Conservation (phyloP, 495 filamentous ascomycete species). For the Penicillium paxilli region DNA sequence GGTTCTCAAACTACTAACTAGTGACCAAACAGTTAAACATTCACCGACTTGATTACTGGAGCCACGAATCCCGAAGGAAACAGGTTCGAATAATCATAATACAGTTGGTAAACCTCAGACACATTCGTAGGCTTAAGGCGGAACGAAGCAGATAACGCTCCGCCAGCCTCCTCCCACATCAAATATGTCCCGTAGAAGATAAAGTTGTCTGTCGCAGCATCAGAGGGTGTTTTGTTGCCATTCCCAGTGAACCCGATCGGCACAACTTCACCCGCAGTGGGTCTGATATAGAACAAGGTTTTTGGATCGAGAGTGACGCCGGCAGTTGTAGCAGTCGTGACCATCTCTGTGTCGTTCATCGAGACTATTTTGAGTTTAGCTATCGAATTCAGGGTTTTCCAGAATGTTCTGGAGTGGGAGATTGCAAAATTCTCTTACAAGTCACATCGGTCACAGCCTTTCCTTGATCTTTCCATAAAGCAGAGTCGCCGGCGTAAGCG, state of each 20-base stretch:
- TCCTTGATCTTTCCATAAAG: constrained; percentile 17
- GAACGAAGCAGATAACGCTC: constrained; percentile 18
- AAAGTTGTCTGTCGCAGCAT: constrained; percentile 11
- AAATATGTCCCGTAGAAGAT: constrained; percentile 23
- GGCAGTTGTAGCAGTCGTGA: constrained; percentile 19
- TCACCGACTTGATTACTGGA: constrained; percentile 10
- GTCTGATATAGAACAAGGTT: constrained; percentile 23
- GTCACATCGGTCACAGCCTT: constrained; percentile 22
- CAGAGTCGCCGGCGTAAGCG: constrained; percentile 25
- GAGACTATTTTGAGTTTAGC: constrained; percentile 6
- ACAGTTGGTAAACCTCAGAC: constrained; percentile 20
- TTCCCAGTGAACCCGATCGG: constrained; percentile 26
- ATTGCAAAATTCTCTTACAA: constrained; percentile 10
- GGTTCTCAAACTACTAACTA: no score
- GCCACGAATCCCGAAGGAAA: constrained; percentile 12
- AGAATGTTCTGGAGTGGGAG: not conserved
- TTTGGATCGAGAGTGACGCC: constrained; percentile 18
- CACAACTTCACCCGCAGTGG: constrained; percentile 11
- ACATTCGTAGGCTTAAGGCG: constrained; percentile 22
- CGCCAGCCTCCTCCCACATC: constrained; percentile 18
- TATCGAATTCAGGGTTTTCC: no score
- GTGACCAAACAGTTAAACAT: constrained; percentile 15
- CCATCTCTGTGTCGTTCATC: constrained; percentile 6
- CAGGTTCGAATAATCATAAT: constrained; percentile 21
- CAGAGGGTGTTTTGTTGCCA: constrained; percentile 7